Conservation (phyloP, 2,329 filamentous ascomycete genomes). For the Phaeoacremonium minimum region DNA sequence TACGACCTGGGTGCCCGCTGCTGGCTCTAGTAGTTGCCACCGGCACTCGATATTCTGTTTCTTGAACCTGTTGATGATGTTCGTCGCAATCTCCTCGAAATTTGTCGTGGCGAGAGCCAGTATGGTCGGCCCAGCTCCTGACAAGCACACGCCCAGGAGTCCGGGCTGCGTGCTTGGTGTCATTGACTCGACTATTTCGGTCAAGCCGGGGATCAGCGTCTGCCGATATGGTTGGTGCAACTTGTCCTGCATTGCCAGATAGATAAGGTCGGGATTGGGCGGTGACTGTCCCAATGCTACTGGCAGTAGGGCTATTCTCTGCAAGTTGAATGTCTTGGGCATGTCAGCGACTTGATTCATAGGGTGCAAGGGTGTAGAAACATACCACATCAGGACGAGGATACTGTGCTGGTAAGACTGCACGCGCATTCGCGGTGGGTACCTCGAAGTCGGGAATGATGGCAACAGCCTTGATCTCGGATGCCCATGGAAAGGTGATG, state of each 20-base stretch:
- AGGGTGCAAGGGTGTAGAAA: not conserved
- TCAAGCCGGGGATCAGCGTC: conserved; percentile 84
- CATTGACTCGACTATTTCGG: conserved; percentile 86
- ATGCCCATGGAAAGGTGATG: conserved; percentile 90
- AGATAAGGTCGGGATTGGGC: conserved; percentile 89
- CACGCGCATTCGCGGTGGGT: conserved; percentile 84
- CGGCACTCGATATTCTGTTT: conserved; percentile 70
- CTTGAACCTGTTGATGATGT: conserved; percentile 72
- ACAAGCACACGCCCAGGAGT: conserved; percentile 89
- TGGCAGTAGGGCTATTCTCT: conserved; percentile 86
- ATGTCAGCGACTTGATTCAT: conserved; percentile 3
- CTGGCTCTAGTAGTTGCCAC: conserved; percentile 86
- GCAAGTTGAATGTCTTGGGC: conserved; percentile 79
- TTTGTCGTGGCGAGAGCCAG: conserved; percentile 86
- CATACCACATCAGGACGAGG: conserved; percentile 76
- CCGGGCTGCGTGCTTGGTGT: conserved; percentile 83
- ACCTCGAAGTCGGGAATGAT: conserved; percentile 97
- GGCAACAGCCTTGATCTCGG: conserved; percentile 92
- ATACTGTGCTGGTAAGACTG: conserved; percentile 78
- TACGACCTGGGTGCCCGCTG: conserved; percentile 60
- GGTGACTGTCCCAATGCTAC: conserved; percentile 86
- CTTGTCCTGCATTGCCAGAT: conserved; percentile 97
- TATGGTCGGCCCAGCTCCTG: conserved; percentile 92
- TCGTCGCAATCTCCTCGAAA: conserved; percentile 80
- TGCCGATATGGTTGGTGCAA: conserved; percentile 96